Evolutionary conservation across 139 green algal species (phyloP).

Genomic region (Chloropicon primus): DNA sequence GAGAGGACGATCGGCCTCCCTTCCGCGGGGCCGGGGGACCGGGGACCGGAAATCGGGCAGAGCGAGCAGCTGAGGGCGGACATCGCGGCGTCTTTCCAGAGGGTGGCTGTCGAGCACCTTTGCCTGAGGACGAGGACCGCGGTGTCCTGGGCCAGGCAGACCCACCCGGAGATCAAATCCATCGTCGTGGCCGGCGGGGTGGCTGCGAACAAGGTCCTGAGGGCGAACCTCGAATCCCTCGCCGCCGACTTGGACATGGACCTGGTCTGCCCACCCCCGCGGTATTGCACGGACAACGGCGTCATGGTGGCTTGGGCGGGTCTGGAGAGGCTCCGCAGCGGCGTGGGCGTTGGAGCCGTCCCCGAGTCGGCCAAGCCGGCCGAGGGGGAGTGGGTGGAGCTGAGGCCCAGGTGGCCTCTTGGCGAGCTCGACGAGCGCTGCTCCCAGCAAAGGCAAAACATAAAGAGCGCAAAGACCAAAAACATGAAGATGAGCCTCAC

Average conservation of each 20-base stretch:
- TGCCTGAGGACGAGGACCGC: constrained; percentile 37
- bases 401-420: constrained; percentile 74
- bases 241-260: constrained; percentile 15
- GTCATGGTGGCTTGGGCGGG: constrained; percentile 96
- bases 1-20: constrained; percentile 9
- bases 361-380: not conserved
- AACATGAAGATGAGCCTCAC: not conserved
- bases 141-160: constrained; percentile 6
- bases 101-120: constrained; percentile 72
- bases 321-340: constrained; percentile 38
- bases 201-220: constrained; percentile 68
- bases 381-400: constrained; percentile 55
- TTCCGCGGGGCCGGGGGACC: not conserved
- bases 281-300: constrained; percentile 93
- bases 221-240: constrained; percentile 24
- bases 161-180: constrained; percentile 15
- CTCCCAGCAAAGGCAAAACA: not conserved
- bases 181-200: constrained; percentile 91
- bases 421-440: not conserved
- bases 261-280: constrained; percentile 61
- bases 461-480: not conserved
- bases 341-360: not conserved
- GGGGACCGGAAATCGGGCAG: not conserved
- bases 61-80: constrained; percentile 50
- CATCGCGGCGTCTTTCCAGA: constrained; percentile 87